Percentiles rank a stretch among this genome's conserved stretches.
Evolutionary conservation across 2,329 filamentous ascomycete genomes (phyloP).

Genomic region (Penicillium sp.): DNA sequence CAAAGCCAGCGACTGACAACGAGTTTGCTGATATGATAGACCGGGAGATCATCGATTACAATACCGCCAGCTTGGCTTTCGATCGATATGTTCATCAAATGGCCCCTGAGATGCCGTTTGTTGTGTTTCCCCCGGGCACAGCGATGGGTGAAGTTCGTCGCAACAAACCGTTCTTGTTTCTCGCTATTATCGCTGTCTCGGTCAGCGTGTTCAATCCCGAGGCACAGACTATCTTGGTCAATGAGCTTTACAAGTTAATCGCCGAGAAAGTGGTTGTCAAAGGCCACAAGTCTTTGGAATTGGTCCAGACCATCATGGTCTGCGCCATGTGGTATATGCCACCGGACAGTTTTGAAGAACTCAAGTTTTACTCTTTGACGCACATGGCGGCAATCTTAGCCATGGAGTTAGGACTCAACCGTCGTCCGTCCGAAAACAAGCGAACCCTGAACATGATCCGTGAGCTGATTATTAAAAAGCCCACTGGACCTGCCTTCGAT

Average conservation of each 20-base stretch:
- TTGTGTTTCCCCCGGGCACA: conserved; percentile 58
- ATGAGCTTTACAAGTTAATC: conserved; percentile 70
- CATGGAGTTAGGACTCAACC: conserved; percentile 77
- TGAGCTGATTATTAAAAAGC: conserved; percentile 42
- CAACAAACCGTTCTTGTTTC: conserved; percentile 61
- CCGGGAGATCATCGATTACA: conserved; percentile 52
- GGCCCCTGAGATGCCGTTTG: conserved; percentile 57
- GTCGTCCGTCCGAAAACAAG: conserved; percentile 45
- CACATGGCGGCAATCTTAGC: conserved; percentile 81
- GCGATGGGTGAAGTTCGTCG: conserved; percentile 57
- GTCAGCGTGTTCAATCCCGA: conserved; percentile 55
- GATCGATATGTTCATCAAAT: conserved; percentile 57
- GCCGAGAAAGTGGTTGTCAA: conserved; percentile 73
- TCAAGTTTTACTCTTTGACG: conserved; percentile 86
- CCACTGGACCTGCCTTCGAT: conserved; percentile 34
- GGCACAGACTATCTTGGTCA: conserved; percentile 63
- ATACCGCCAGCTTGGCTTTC: conserved; percentile 59
- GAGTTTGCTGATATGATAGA: conserved; percentile 52
- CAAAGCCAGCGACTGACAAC: conserved; percentile 20
- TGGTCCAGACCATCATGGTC: conserved; percentile 76
- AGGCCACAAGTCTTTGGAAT: conserved; percentile 78
- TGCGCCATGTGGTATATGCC: conserved; percentile 83
- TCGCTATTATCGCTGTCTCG: conserved; percentile 58
- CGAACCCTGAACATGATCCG: conserved; percentile 37
- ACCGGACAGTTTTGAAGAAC: conserved; percentile 78